phyloP scores from a whole-genome alignment of 1,284 basidiomycete species.

The Trichosporon sp. region DNA sequence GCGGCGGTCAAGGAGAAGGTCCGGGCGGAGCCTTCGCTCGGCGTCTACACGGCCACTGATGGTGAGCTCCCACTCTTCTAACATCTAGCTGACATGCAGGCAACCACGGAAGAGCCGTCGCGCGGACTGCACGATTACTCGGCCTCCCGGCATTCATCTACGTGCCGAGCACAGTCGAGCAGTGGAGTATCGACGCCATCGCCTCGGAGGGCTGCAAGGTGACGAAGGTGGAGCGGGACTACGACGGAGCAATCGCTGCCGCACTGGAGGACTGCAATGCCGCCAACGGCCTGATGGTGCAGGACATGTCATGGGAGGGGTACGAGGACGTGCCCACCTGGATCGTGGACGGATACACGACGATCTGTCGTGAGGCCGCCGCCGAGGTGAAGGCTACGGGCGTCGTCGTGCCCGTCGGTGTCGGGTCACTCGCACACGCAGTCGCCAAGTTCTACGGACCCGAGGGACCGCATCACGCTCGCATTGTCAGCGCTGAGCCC shows the following conservation, averaged over 20 bases:
- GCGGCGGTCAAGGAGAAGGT: background rate
- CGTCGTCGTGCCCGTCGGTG: conserved; percentile 19
- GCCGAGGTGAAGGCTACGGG: conserved; percentile 2
- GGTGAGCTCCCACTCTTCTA: conserved; percentile 4
- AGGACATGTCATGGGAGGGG: conserved; percentile 17
- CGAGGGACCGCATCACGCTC: background rate
- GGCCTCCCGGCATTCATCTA: conserved; percentile 12
- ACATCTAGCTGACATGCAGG: conserved; percentile 6
- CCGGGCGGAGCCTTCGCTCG: background rate
- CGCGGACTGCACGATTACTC: conserved; percentile 10
- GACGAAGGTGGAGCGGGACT: conserved; percentile 8
- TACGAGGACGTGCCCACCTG: conserved; percentile 10
- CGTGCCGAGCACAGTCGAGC: conserved; percentile 15
- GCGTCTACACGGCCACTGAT: conserved; percentile 15
- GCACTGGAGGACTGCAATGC: conserved; percentile 3
- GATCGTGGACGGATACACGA: conserved; percentile 15
- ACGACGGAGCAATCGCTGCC: conserved; percentile 12
- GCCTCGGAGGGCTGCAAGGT: conserved; percentile 12
- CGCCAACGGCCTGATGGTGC: conserved; percentile 8
- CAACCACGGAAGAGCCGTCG: conserved; percentile 18
- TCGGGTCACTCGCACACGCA: conserved; percentile 17
- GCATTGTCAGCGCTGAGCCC: conserved; percentile 15
- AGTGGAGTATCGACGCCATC: conserved; percentile 15
- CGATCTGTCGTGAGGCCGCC: conserved; percentile 8
- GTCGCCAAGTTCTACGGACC: conserved; percentile 11